Evolutionary conservation across 2,329 filamentous ascomycete species (phyloP).

Genomic region (Fusarium protoensiforme): DNA sequence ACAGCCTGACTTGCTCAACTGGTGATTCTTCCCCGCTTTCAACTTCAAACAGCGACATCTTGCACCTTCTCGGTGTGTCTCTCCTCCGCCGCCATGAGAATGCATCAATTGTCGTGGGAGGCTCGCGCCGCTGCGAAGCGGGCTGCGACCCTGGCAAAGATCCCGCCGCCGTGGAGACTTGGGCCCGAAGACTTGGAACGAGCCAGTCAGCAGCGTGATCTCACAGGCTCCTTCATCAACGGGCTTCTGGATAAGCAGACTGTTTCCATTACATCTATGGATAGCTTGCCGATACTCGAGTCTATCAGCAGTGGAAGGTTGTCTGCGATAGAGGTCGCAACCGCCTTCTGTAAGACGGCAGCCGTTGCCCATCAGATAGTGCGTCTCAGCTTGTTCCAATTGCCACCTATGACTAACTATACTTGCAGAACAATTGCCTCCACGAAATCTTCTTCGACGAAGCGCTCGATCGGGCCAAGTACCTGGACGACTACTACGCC

Average conservation of each 20-base stretch:
- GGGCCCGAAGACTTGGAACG: constrained; percentile 15
- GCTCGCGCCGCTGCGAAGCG: constrained; percentile 32
- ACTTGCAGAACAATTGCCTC: constrained; percentile 28
- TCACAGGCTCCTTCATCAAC: constrained; percentile 35
- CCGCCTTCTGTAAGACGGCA: constrained; percentile 62
- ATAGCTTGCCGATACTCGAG: constrained; percentile 11
- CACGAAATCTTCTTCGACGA: constrained; percentile 35
- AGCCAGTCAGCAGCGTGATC: constrained; percentile 12
- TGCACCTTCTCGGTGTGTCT: not conserved
- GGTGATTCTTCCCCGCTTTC: not conserved
- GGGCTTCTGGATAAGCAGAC: constrained; percentile 16
- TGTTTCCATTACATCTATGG: constrained; percentile 10
- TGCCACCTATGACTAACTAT: not conserved
- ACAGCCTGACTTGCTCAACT: not conserved
- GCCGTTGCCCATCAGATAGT: constrained; percentile 67
- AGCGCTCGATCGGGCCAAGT: constrained; percentile 22
- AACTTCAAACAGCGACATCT: not conserved
- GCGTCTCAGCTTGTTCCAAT: constrained; percentile 6
- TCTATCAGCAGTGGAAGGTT: not conserved
- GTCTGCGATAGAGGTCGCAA: constrained; percentile 55
- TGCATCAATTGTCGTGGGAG: constrained; percentile 22
- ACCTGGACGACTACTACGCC: constrained; percentile 16
- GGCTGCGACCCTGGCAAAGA: constrained; percentile 22
- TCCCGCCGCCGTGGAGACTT: constrained; percentile 36
- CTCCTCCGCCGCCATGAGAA: not conserved